Evolutionary conservation across 208 protist genomes (phyloP).

Genomic region (Leishmania martiniquensis): DNA sequence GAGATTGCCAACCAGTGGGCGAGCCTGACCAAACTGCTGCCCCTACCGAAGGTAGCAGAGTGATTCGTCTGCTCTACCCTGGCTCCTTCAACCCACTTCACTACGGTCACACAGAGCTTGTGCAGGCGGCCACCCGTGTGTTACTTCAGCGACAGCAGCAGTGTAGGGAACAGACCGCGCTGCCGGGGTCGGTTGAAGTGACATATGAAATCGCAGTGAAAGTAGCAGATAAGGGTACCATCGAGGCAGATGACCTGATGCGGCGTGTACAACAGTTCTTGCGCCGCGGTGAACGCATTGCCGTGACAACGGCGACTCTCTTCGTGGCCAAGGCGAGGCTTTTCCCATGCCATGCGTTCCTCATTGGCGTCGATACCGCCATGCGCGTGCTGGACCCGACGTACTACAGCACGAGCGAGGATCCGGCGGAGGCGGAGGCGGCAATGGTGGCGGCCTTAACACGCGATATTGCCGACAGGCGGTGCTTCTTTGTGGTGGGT

Average conservation of each 20-base stretch:
- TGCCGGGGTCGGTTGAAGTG: slow-evolving; percentile 22
- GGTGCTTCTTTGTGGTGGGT: slow-evolving; percentile 58
- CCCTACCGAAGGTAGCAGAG: neutral
- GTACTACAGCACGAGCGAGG: slow-evolving; percentile 55
- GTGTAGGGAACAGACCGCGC: neutral
- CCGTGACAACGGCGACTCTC: slow-evolving; percentile 57
- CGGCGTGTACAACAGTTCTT: slow-evolving; percentile 60
- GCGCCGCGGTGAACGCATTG: slow-evolving; percentile 48
- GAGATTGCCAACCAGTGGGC: neutral
- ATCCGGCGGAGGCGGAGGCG: slow-evolving; percentile 26
- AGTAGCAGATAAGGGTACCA: slow-evolving; percentile 64
- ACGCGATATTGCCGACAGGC: slow-evolving; percentile 25
- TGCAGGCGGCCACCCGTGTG: slow-evolving; percentile 38
- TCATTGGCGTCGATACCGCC: slow-evolving; percentile 80
- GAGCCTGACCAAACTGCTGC: neutral
- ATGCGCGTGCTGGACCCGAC: slow-evolving; percentile 61
- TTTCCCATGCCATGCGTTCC: slow-evolving; percentile 69
- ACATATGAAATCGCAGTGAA: slow-evolving; percentile 72
- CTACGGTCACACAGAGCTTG: slow-evolving; percentile 81
- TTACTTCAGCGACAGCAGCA: slow-evolving; percentile 19
- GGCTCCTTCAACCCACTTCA: slow-evolving; percentile 81
- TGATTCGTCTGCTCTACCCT: slow-evolving; percentile 60
- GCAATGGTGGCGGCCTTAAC: slow-evolving; percentile 36
- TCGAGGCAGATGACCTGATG: slow-evolving; percentile 37
- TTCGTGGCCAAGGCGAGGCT: slow-evolving; percentile 71